Percentiles rank a stretch among this genome's conserved stretches.
phyloP scores from a whole-genome alignment of 345 rosid species.

The Noccaea caerulescens region DNA sequence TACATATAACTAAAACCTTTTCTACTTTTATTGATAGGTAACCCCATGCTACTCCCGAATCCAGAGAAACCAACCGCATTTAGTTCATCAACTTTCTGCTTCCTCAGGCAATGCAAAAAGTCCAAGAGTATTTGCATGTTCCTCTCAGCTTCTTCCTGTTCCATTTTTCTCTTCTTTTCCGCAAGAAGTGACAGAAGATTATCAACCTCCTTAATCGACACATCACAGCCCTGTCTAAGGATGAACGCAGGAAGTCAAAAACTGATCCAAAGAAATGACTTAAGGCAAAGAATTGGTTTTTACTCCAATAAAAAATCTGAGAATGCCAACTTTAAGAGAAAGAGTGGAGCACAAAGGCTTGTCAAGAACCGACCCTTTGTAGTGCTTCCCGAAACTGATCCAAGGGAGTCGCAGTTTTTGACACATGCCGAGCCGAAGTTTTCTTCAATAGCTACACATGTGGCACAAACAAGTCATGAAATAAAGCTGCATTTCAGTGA shows the following conservation, averaged over 20 bases:
- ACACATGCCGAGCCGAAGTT: constrained; percentile 68
- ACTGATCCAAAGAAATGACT: constrained; percentile 12
- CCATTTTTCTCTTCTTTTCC: constrained; percentile 94
- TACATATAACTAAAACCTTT: no score
- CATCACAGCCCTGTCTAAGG: constrained; percentile 83
- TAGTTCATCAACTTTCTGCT: constrained; percentile 90
- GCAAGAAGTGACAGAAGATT: constrained; percentile 69
- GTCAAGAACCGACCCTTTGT: constrained; percentile 61
- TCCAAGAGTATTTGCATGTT: constrained; percentile 95
- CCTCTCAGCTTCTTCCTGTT: constrained; percentile 97
- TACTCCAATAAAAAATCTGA: neutral
- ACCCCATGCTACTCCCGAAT: constrained; percentile 15
- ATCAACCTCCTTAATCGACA: constrained; percentile 89
- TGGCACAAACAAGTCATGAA: constrained; percentile 42
- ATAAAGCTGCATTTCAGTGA: constrained; percentile 19
- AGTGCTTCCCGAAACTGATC: constrained; percentile 69
- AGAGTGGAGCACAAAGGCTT: constrained; percentile 1
- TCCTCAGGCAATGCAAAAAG: constrained; percentile 80
- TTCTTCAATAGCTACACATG: constrained; percentile 76
- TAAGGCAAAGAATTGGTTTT: neutral
- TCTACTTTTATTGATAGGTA: neutral
- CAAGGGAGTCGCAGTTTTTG: constrained; percentile 68
- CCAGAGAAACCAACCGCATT: constrained; percentile 65
- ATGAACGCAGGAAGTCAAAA: constrained; percentile 40
- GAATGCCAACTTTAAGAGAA: constrained; percentile 4